A percentile compares a stretch with the other conserved stretches of the same genome.
Conservation (phyloP, 805 yeast species). For the Saccharomycopsis amapae region DNA sequence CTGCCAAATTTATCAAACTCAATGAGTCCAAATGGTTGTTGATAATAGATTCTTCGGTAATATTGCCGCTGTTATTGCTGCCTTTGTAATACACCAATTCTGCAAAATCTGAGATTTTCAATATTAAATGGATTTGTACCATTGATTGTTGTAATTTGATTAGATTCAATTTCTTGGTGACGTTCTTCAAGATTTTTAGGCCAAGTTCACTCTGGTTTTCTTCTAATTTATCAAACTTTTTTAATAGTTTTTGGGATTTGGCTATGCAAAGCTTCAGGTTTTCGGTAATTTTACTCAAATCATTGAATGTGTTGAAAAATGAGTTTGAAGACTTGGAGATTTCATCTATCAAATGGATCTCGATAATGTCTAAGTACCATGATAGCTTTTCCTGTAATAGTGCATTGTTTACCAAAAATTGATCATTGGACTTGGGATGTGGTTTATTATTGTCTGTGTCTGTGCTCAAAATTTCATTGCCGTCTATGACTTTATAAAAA, state of each 20-base stretch:
- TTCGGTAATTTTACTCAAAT: slow-evolving; percentile 55
- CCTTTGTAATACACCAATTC: slow-evolving; percentile 39
- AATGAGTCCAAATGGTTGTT: slow-evolving; percentile 39
- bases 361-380: slow-evolving; percentile 78
- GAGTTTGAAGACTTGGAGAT: slow-evolving; percentile 79
- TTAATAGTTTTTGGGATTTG: slow-evolving; percentile 39
- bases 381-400: slow-evolving; percentile 71
- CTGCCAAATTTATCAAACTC: slow-evolving; percentile 49
- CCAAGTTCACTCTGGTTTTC: slow-evolving; percentile 44
- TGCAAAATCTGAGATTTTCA: slow-evolving; percentile 42
- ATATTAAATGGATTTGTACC: slow-evolving; percentile 31
- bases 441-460: slow-evolving; percentile 19
- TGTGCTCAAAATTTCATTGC: slow-evolving; percentile 34
- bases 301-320: slow-evolving; percentile 79
- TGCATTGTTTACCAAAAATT: slow-evolving; percentile 41
- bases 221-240: slow-evolving; percentile 41
- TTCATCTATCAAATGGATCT: slow-evolving; percentile 70
- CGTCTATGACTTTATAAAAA: slow-evolving; percentile 67
- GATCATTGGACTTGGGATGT: slow-evolving; percentile 25
- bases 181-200: slow-evolving; percentile 40
- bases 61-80: neutral
- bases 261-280: slow-evolving; percentile 47
- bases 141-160: slow-evolving; percentile 57
- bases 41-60: neutral
- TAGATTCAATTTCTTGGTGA: slow-evolving; percentile 50